Percentiles rank a stretch among this genome's conserved stretches.
These are phyloP conservation scores for Epichloe gansuensis DNA, from an alignment of 2,329 filamentous ascomycete genomes.

Conservation along the genomic window DNA sequence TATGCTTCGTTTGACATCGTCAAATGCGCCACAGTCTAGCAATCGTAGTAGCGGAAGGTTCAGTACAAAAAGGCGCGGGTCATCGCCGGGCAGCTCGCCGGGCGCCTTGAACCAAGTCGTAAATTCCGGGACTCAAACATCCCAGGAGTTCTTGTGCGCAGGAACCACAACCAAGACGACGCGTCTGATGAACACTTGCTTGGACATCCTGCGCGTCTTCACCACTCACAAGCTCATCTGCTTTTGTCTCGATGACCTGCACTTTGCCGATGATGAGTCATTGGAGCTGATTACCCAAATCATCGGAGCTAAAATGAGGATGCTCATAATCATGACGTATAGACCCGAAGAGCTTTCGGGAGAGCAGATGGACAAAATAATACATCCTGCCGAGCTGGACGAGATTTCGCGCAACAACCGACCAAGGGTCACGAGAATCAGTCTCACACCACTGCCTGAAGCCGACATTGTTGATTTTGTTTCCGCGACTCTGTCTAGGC, in stretches of 20 bases:
- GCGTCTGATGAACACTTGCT: conserved; percentile 74
- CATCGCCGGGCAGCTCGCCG: conserved; percentile 36
- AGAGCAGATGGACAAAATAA: conserved; percentile 40
- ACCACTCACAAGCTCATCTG: conserved; percentile 78
- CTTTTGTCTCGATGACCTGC: conserved; percentile 78
- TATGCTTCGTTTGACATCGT: conserved; percentile 2
- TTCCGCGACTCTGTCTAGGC: conserved; percentile 64
- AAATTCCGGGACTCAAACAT: conserved; percentile 34
- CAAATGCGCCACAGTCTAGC: neutral
- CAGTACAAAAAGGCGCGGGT: conserved; percentile 31
- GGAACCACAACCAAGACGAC: conserved; percentile 51
- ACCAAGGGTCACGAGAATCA: conserved; percentile 54
- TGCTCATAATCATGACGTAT: conserved; percentile 71
- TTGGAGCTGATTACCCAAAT: conserved; percentile 75
- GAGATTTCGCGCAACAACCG: conserved; percentile 33
- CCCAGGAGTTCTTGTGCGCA: conserved; percentile 47
- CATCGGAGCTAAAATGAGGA: conserved; percentile 63
- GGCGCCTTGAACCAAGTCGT: conserved; percentile 19
- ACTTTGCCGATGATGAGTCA: conserved; percentile 82
- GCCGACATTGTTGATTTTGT: conserved; percentile 75
- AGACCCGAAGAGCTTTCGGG: conserved; percentile 52
- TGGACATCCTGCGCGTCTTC: conserved; percentile 75
- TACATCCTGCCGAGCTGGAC: conserved; percentile 42
- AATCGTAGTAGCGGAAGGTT: conserved; percentile 20
- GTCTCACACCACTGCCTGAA: conserved; percentile 62